Evolutionary conservation across 441 rosid genomes (phyloP), one percentile per base, ranked within the genome.

Genomic region (Hypseocharis bilobata): DNA sequence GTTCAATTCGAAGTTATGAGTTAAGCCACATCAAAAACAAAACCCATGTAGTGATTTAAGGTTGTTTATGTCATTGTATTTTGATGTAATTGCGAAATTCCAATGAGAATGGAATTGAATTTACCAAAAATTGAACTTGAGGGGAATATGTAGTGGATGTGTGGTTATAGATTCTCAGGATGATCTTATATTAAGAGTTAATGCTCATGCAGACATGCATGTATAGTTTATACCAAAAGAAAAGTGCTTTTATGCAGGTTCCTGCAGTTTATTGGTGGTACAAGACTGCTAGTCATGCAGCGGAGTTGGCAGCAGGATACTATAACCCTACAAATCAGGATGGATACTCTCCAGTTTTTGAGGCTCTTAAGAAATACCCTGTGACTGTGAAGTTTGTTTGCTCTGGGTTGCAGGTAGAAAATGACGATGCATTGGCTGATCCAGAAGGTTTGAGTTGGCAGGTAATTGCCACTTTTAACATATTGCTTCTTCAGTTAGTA

Each of bases 391-490:
- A 87, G 71, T 81, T 85, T 71, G 80, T 79, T 10, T 83, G 86
- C 76, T 70, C 79, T 0, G 92, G 86, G 25, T 70, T 75, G 66
- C 85, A 74, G 26, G 66, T 74, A 67, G 84, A 76, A 52, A 77
- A 75, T 28, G 77, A 80, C 65, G 86, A 82, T 67, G 81, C 78
- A 47, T 79, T 80, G 59, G 83, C 86, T 51, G 92, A 87, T 69
- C 86, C 88, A 11, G 89, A 87, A 72, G 82, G 86, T 72, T 72
- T 85, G 72, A 82, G 82, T 80, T 87, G 89, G 92, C 92, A 87
- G 88, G 92, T 87, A 66, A 67, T 71, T 60, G 55, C 51, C 70
- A 20, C 63, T 64, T 23, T 20, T 51, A 27, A 34, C 52, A 1
- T 32, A 28, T 62, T 26, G 17, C 67, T 59, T 44, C 40, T 58